Base-by-base conservation (phyloP, 2,329 filamentous ascomycete species). In the Fusarium nodosum region DNA sequence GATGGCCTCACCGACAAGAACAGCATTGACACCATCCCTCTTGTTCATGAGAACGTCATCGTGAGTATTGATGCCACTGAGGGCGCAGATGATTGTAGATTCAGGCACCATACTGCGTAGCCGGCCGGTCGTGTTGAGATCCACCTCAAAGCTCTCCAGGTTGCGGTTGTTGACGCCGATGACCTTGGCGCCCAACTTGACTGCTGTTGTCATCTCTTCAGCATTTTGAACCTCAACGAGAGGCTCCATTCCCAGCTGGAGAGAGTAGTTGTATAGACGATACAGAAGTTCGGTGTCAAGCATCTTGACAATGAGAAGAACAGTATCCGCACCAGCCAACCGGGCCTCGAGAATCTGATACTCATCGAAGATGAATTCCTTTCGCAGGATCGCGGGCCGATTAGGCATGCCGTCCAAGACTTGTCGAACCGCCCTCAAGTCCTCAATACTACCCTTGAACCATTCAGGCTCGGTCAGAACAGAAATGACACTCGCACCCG, bases 111-210 rank as follows among this genome's bases (percentile, higher is more conserved):
- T 91, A 75, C 90, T 91, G 80, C 97, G 93, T 50, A 99, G 83
- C 26, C 95, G 90, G 76, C 92, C 94, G 2, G 95, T 97, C 1
- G 95, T 99, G 65, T 92, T 90, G 68, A 99, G 87, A 78, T 99
- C 97, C 22, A 99, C 96, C 77, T 98, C 94, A 74, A 99, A 99
- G 75, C 91, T 98, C 72, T 95, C 95, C 15, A 99, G 85, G 76
- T 99, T 97, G 57, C 96, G 90, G 82, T 99, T 99, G 82, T 99
- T 99, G 73, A 99, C 96, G 28, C 96, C 96, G 74, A 99, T 97
- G 38, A 93, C 95, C 80, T 94, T 91, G 24, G 96, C 88, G 13
- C 95, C 96, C 24, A 99, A 86, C 59, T 92, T 88, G 46, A 97
- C 89, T 10, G 97, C 96, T 59, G 90, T 90, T 39, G 91, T 86